Conservation (phyloP, 768 basidiomycete genomes). For the Pleurotus tuoliensis region DNA sequence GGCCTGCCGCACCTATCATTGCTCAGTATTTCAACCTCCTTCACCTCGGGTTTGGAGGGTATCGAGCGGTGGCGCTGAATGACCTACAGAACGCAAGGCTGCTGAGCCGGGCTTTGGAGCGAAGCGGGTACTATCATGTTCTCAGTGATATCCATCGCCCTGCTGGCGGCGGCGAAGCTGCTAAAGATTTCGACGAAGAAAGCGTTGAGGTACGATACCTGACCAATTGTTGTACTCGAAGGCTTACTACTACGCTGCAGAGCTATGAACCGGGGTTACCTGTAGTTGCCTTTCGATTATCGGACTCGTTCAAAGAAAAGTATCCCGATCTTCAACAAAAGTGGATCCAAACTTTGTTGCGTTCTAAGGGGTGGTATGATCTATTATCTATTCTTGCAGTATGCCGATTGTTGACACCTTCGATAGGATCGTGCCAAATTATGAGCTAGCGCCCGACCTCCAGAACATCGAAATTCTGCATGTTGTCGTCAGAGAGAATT, state of each 20-base stretch:
- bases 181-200: constrained; percentile 39
- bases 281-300: constrained; percentile 64
- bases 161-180: constrained; percentile 17
- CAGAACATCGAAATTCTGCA: constrained; percentile 58
- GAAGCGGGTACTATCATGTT: constrained; percentile 47
- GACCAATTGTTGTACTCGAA: constrained; percentile 8
- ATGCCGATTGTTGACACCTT: not conserved
- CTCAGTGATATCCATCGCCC: constrained; percentile 54
- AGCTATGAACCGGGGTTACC: constrained; percentile 57
- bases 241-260: constrained; percentile 20
- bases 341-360: constrained; percentile 51
- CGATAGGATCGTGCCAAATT: constrained; percentile 47
- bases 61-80: constrained; percentile 41
- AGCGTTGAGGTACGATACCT: constrained; percentile 48
- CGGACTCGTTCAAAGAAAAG: constrained; percentile 48
- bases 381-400: constrained; percentile 13
- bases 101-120: constrained; percentile 58
- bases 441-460: constrained; percentile 48
- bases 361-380: constrained; percentile 52
- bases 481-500: constrained; percentile 60
- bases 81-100: constrained; percentile 62
- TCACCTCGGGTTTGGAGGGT: constrained; percentile 57
- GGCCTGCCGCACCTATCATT: constrained; percentile 60
- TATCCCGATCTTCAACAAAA: constrained; percentile 57
- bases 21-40: constrained; percentile 64